Evolutionary conservation across 208 protist species (phyloP).

Genomic region (Porcisia hertigi): DNA sequence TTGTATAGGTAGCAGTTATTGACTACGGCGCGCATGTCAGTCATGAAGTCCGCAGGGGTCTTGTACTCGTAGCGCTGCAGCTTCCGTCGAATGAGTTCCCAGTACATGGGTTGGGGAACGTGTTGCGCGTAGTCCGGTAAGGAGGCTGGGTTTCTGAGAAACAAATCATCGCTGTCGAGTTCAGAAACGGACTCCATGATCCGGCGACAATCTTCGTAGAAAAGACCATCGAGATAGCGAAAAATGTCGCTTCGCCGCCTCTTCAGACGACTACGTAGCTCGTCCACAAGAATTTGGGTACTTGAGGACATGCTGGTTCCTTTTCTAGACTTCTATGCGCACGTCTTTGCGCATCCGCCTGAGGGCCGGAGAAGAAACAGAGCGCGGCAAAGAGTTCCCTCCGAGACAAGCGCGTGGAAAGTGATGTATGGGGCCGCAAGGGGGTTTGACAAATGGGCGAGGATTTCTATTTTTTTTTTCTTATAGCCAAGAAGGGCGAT

Average conservation of each 20-base stretch:
- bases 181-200: conserved; percentile 37
- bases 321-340: background rate
- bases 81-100: conserved; percentile 53
- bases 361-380: background rate
- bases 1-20: conserved; percentile 88
- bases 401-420: background rate
- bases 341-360: background rate
- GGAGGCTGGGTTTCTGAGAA: conserved; percentile 51
- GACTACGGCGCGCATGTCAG: conserved; percentile 81
- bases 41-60: conserved; percentile 56
- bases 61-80: conserved; percentile 72
- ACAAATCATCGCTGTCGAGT: conserved; percentile 45
- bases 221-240: conserved; percentile 52
- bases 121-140: conserved; percentile 54
- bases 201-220: conserved; percentile 61
- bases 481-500: background rate
- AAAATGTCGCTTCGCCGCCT: conserved; percentile 54
- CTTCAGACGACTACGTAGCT: conserved; percentile 55
- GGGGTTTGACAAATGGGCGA: background rate
- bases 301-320: conserved; percentile 13
- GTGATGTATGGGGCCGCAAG: background rate
- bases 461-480: no score
- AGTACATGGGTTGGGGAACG: conserved; percentile 69
- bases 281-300: background rate
- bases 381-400: background rate